These are phyloP conservation scores for Leccinum pellstonianum DNA, from an alignment of 768 basidiomycete genomes.

Conservation along the genomic window DNA sequence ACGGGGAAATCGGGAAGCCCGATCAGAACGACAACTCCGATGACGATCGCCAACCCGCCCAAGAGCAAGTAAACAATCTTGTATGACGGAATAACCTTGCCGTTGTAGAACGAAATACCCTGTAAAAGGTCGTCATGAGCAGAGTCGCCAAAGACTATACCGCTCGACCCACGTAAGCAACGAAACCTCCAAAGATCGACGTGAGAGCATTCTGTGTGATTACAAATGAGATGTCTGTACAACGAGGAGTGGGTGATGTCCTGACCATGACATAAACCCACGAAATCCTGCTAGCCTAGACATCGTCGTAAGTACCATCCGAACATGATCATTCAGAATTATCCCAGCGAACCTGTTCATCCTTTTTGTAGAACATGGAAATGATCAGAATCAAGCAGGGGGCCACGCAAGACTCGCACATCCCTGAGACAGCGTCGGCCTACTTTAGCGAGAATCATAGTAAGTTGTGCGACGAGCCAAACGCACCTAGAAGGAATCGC, in stretches of 20 bases:
- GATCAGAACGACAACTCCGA: constrained; percentile 54
- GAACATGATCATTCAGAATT: background rate
- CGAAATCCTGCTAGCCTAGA: constrained; percentile 53
- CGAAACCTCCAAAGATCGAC: constrained; percentile 58
- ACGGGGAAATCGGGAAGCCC: constrained; percentile 69
- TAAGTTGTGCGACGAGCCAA: background rate
- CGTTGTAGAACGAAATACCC: constrained; percentile 57
- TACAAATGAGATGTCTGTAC: background rate
- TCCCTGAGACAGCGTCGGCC: constrained; percentile 38
- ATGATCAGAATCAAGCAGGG: constrained; percentile 62
- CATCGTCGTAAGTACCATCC: constrained; percentile 4
- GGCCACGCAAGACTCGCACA: constrained; percentile 67
- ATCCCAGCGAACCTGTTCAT: constrained; percentile 48
- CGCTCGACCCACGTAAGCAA: constrained; percentile 49
- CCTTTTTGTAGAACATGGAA: constrained; percentile 68
- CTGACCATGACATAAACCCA: constrained; percentile 68
- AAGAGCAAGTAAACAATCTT: constrained; percentile 62
- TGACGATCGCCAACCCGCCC: constrained; percentile 57
- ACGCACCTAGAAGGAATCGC: constrained; percentile 56
- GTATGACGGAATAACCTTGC: constrained; percentile 49
- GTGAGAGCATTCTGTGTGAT: constrained; percentile 55
- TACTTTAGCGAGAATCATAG: background rate
- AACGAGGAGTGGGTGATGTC: background rate
- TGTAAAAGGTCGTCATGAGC: constrained; percentile 20
- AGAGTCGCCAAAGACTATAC: background rate